These are phyloP conservation scores for Psilocybe azurescens DNA, from an alignment of 768 basidiomycete species.

Conservation along the genomic window DNA sequence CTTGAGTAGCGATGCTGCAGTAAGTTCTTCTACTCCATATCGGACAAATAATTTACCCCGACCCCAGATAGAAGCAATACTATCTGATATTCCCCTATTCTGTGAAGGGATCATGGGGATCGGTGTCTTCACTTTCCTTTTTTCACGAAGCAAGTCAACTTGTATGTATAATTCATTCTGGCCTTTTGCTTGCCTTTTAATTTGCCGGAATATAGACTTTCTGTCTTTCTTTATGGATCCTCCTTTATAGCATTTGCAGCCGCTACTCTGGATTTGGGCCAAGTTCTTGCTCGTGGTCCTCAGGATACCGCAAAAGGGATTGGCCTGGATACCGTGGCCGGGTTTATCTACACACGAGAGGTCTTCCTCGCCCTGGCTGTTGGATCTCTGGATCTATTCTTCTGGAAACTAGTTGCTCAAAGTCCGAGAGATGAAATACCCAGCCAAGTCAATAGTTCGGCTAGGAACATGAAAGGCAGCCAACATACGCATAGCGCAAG, in stretches of 20 bases:
- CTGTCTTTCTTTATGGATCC: conserved; percentile 60
- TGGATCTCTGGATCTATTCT: conserved; percentile 66
- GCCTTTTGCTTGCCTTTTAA: conserved; percentile 4
- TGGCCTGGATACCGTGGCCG: conserved; percentile 33
- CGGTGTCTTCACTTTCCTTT: conserved; percentile 60
- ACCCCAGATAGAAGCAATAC: conserved; percentile 55
- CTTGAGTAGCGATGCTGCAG: conserved; percentile 44
- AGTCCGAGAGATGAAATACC: conserved; percentile 51
- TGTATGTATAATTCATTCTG: conserved; percentile 37
- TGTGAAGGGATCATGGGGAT: conserved; percentile 70
- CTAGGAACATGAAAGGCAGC: conserved; percentile 12
- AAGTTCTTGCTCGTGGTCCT: conserved; percentile 49
- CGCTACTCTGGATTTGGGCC: conserved; percentile 64
- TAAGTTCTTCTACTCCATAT: background rate
- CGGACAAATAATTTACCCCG: background rate
- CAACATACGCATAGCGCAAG: conserved; percentile 54
- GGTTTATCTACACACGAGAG: conserved; percentile 60
- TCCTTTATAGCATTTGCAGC: conserved; percentile 65
- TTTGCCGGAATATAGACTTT: conserved; percentile 35
- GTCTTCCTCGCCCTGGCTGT: conserved; percentile 59
- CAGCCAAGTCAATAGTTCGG: conserved; percentile 2
- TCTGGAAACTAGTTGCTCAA: conserved; percentile 68
- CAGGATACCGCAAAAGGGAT: conserved; percentile 26
- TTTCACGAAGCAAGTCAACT: conserved; percentile 51
- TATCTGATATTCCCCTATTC: conserved; percentile 72